Evolutionary conservation across 176 grass and related monocot species (phyloP).

Genomic region (Eragrostis nindensis): DNA sequence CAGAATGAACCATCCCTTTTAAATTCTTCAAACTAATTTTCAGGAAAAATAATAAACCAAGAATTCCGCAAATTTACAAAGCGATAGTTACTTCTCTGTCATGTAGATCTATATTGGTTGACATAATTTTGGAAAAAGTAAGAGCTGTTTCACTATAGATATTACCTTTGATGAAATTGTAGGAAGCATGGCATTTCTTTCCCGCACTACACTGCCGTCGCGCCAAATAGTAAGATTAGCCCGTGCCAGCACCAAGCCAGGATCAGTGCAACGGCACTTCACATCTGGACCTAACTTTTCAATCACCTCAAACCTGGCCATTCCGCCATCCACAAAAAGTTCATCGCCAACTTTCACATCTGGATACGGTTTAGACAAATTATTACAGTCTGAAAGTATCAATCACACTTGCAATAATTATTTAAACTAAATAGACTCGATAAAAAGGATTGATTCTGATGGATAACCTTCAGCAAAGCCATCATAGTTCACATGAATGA

Average conservation of each 20-base stretch:
- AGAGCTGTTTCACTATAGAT: slow-evolving; percentile 25
- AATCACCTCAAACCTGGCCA: slow-evolving; percentile 95
- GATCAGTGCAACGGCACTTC: slow-evolving; percentile 89
- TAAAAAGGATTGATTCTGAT: background rate
- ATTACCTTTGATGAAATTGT: slow-evolving; percentile 98
- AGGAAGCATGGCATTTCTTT: slow-evolving; percentile 97
- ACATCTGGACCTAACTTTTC: slow-evolving; percentile 95
- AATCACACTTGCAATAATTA: background rate
- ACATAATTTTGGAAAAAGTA: slow-evolving; percentile 31
- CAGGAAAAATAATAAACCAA: slow-evolving; percentile 1
- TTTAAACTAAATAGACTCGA: slow-evolving; percentile 1
- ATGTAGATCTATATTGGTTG: background rate
- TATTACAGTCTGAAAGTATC: background rate
- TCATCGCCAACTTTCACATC: slow-evolving; percentile 95
- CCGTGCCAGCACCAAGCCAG: slow-evolving; percentile 85
- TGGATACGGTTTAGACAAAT: slow-evolving; percentile 42
- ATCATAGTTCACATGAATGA: slow-evolving; percentile 92
- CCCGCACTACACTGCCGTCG: slow-evolving; percentile 78
- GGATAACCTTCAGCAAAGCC: slow-evolving; percentile 94
- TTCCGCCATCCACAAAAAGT: slow-evolving; percentile 95
- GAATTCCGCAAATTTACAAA: slow-evolving; percentile 1
- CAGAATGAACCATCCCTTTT: background rate
- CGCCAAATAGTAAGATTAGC: slow-evolving; percentile 97
- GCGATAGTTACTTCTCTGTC: background rate
- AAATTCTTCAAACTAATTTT: slow-evolving; percentile 13